Evolutionary conservation across 805 yeast genomes (phyloP), one percentile per base, ranked within the genome.

Genomic region (Pichia membranifaciens): DNA sequence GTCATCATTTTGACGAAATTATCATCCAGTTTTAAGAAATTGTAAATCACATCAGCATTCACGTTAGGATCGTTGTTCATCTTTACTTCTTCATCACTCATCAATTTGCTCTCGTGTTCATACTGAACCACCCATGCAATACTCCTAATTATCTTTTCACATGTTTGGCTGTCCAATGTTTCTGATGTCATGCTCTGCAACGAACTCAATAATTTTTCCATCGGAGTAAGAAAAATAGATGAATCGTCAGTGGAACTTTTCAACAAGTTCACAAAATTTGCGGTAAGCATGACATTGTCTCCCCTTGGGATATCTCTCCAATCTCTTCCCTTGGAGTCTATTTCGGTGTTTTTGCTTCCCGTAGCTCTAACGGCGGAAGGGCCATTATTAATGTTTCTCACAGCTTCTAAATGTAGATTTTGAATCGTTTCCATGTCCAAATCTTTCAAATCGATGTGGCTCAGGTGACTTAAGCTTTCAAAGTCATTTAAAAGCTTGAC

Each of bases 241-340:
- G 54, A 43, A 36, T 60, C 57, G 6, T 36, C 49, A 9, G 53
- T 56, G 4, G 65, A 60, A 17, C 44, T 29, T 28, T 58, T 49
- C 17, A 66, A 42, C 13, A 60, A 46, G 7, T 54, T 43, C 13
- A 53, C 34, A 47, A 64, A 65, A 3, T 54, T 54, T 9, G 57
- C 51, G 3, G 63, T 55, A 41, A 69, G 66, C 33, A 65, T 62
- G 12, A 65, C 61, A 57, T 84, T 84, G 1, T 68, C 68, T 3
- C 79, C 86, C 43, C 88, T 66, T 3, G 86, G 84, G 12, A 81
- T 69, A 60, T 82, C 89, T 55, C 88, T 66, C 87, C 89, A 82
- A 63, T 84, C 89, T 32, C 77, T 68, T 0, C 87, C 87, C 40
- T 70, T 60, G 23, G 76, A 73, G 58, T 81, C 87, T 59, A 78